These are phyloP conservation scores for Flaveria brownii DNA, from an alignment of 129 eudicot genomes.

Conservation along the genomic window DNA sequence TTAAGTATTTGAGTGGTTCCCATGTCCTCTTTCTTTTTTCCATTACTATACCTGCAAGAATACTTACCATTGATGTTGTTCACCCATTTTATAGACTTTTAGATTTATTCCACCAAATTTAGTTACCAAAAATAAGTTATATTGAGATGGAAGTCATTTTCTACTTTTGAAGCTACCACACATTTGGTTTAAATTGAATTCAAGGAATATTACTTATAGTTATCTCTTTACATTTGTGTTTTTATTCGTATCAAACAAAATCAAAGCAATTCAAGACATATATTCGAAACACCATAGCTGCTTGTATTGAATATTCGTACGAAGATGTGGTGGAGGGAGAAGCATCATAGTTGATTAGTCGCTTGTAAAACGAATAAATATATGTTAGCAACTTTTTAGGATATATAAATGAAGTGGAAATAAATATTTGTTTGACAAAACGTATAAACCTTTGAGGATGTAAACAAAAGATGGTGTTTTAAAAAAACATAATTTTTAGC, in stretches of 20 bases:
- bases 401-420: too few relatives aligned
- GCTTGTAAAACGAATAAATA: too few relatives aligned
- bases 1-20: neutral
- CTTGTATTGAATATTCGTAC: neutral
- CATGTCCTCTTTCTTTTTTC: neutral
- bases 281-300: neutral
- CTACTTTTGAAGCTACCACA: conserved; percentile 29
- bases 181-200: neutral
- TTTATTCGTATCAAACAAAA: conserved; percentile 16
- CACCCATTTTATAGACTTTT: conserved; percentile 15
- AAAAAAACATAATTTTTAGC: too few relatives aligned
- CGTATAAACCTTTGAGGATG: too few relatives aligned
- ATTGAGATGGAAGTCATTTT: conserved; percentile 24
- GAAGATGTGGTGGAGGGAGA: neutral
- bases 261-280: neutral
- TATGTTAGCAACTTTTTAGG: too few relatives aligned
- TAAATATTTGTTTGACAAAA: too few relatives aligned
- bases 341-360: neutral
- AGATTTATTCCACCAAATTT: conserved; percentile 17
- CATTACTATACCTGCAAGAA: conserved; percentile 1
- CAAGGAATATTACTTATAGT: neutral
- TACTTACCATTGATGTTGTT: conserved; percentile 16
- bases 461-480: too few relatives aligned
- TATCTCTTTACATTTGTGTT: neutral
- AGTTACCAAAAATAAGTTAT: conserved; percentile 9